Evolutionary conservation across 768 basidiomycete species (phyloP).

Genomic region (Macrolepiota fuliginosa): DNA sequence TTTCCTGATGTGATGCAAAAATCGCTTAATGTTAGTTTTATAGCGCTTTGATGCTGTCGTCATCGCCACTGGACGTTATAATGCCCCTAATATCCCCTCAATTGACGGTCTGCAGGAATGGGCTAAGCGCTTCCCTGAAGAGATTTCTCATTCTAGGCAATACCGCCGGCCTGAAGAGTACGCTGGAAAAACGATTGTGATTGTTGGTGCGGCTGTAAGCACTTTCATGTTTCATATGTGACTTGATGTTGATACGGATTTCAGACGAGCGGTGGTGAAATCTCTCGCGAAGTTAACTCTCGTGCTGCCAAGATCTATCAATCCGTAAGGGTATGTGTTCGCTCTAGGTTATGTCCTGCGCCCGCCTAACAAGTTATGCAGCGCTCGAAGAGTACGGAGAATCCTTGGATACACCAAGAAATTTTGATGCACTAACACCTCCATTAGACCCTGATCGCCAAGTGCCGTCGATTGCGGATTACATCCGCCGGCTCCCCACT

Average conservation of each 20-base stretch:
- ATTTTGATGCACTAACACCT: not conserved
- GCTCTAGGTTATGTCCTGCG: not conserved
- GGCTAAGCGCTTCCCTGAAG: constrained; percentile 30
- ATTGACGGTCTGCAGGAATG: constrained; percentile 33
- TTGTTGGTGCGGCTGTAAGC: constrained; percentile 40
- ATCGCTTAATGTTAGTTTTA: constrained; percentile 7
- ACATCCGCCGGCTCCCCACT: constrained; percentile 22
- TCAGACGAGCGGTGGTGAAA: constrained; percentile 35
- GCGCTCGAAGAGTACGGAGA: not conserved
- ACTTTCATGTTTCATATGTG: not conserved
- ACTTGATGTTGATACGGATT: not conserved
- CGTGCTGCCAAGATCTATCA: constrained; percentile 31
- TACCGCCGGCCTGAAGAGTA: constrained; percentile 38
- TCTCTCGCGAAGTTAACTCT: constrained; percentile 30
- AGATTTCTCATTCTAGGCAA: constrained; percentile 37
- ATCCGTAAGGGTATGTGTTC: constrained; percentile 24
- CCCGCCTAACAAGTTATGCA: not conserved
- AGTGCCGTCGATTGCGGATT: constrained; percentile 15
- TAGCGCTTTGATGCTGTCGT: constrained; percentile 36
- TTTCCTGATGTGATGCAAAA: not conserved
- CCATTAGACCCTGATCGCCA: constrained; percentile 11
- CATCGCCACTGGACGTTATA: constrained; percentile 31
- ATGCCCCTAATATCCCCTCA: constrained; percentile 30
- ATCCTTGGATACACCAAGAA: not conserved
- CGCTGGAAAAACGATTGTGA: constrained; percentile 35